Percentiles rank a stretch among this genome's conserved stretches.
These are phyloP conservation scores for Nigrospora osmanthi DNA, from an alignment of 2,329 filamentous ascomycete genomes.

Conservation along the genomic window DNA sequence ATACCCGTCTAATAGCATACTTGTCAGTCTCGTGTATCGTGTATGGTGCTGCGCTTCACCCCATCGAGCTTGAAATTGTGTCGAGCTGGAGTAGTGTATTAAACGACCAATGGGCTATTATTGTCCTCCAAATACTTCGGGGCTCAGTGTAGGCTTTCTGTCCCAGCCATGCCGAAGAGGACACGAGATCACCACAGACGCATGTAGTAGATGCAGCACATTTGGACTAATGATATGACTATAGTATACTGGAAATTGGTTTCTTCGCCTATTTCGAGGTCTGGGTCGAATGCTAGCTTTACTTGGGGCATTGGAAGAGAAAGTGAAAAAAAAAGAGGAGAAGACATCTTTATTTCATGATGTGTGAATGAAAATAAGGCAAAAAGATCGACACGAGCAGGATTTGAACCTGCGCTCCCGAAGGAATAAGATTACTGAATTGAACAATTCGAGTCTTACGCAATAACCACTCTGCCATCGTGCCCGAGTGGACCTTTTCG, in stretches of 20 bases:
- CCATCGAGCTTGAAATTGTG: too few species aligned
- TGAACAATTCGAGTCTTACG: constrained; percentile 1
- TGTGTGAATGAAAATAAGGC: too few species aligned
- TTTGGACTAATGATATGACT: neutral
- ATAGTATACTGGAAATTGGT: too few species aligned
- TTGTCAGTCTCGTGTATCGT: neutral
- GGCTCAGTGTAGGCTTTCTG: neutral
- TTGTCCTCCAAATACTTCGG: neutral
- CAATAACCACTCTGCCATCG: constrained; percentile 2
- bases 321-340: neutral
- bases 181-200: neutral
- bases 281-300: too few species aligned
- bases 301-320: too few species aligned
- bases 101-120: neutral
- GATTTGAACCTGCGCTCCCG: constrained; percentile 2
- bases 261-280: too few species aligned
- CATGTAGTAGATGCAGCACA: too few species aligned
- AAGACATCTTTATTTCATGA: too few species aligned
- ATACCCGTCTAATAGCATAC: neutral
- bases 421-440: constrained; percentile 1
- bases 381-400: neutral
- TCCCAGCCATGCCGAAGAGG: neutral
- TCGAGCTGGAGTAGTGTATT: too few species aligned
- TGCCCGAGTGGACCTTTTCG: neutral
- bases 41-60: too few species aligned